phyloP scores from a whole-genome alignment of 1,284 basidiomycete genomes.

The Moniliella sp. region DNA sequence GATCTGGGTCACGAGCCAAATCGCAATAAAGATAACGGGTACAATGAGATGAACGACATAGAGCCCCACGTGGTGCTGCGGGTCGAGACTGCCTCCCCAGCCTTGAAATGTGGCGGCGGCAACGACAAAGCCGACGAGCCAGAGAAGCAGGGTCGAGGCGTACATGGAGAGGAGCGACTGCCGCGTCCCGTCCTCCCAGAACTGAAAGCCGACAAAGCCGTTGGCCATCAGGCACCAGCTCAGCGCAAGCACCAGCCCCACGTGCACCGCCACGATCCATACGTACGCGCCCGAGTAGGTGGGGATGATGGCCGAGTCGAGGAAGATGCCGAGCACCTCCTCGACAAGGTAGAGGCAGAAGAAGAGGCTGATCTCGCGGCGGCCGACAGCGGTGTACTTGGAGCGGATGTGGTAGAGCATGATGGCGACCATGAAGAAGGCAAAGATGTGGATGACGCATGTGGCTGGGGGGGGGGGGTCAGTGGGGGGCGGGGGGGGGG shows the following conservation, averaged over 20 bases:
- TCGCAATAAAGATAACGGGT: constrained; percentile 65
- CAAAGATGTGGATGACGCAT: constrained; percentile 87
- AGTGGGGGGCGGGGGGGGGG: too few species aligned
- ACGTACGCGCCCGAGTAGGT: constrained; percentile 61
- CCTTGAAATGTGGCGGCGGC: constrained; percentile 79
- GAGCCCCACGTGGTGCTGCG: constrained; percentile 42
- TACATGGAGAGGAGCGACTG: constrained; percentile 61
- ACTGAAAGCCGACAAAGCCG: constrained; percentile 95
- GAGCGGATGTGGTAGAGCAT: constrained; percentile 95
- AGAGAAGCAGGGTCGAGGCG: constrained; percentile 57
- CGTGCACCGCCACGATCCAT: constrained; percentile 70
- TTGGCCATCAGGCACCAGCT: constrained; percentile 86
- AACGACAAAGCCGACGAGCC: constrained; percentile 66
- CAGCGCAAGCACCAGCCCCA: constrained; percentile 51
- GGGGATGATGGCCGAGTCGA: constrained; percentile 92
- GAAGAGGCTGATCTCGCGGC: constrained; percentile 92
- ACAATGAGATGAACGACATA: constrained; percentile 90
- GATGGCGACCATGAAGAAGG: constrained; percentile 85
- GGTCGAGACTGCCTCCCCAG: constrained; percentile 58
- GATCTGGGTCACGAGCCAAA: constrained; percentile 78
- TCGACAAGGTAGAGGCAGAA: constrained; percentile 89
- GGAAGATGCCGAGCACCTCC: constrained; percentile 77
- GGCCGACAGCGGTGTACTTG: constrained; percentile 92
- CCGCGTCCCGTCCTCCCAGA: constrained; percentile 91
- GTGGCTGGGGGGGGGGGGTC: too few species aligned